Base-by-base conservation (phyloP, 1,139 yeast species). In the Debaryomyces singareniensis region DNA sequence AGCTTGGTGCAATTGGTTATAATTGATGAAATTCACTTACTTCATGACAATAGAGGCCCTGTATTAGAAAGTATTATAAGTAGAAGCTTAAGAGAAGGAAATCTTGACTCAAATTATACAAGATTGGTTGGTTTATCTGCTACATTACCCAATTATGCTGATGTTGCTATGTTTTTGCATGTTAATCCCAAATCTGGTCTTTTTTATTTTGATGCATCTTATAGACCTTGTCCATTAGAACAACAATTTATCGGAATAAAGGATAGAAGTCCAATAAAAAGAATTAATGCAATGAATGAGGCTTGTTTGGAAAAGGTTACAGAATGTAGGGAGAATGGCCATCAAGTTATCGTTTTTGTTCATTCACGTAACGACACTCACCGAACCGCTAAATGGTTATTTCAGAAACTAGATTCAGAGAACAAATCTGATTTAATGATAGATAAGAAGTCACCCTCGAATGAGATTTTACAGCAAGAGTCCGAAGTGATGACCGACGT, bases 1-100 rank as follows among this genome's bases (percentile, higher is more conserved):
- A 68, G 70, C 26, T 58, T 78, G 3, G 93, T 86, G 1, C 69
- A 75, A 28, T 62, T 91, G 10, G 58, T 91, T n/a, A 82, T 91
- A 23, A 78, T 91, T 33, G 98, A 91, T 62, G 98, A 91, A 55
- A 82, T 91, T 38, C 98, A 91, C 63, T 64, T 91, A 35, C 65
- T 91, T 43, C 96, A 91, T 50, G 98, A 91, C 48, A 87, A 81
- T 43, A 76, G 98, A 63, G 98, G 98, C 4, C 96, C 97, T 0
- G 97, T 89, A 0, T 49, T 91, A 32, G 98, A 91, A 51, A 77
- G 83, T 46, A 79, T 91, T 29, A 91, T 91, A 3, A 75, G 95
- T 3, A 68, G 98, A 45, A 71, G 85, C 0, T 47, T 78, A 21
- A 58, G 85, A 36, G 63, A 64, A 27, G 51, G 56, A 2, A 71